These are phyloP conservation scores for Kandelia obovata DNA, from an alignment of 345 rosid genomes.

Conservation along the genomic window DNA sequence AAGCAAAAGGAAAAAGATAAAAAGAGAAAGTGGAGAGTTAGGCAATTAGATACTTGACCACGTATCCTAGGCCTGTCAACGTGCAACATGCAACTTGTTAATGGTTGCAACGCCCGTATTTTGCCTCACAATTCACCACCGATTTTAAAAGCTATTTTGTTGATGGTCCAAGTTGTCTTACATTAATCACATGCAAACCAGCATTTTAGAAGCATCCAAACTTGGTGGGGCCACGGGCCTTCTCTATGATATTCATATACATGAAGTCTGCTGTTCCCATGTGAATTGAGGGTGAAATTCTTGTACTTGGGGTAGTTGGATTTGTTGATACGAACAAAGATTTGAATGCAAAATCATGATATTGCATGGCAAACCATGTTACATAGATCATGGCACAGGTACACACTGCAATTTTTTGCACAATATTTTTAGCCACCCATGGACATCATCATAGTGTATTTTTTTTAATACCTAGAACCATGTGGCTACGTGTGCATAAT, in stretches of 20 bases:
- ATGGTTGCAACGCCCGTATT: not conserved
- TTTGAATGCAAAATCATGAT: not conserved
- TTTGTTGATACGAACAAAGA: conserved; percentile 6
- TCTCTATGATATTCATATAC: not conserved
- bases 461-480: too few relatives aligned
- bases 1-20: not conserved
- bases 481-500: too few relatives aligned
- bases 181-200: not conserved
- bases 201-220: conserved; percentile 3
- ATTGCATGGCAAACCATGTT: not conserved
- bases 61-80: not conserved
- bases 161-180: not conserved
- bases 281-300: not conserved
- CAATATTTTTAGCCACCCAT: too few relatives aligned
- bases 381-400: not conserved
- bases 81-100: not conserved
- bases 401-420: not conserved
- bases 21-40: too few relatives aligned
- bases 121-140: not conserved
- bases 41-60: not conserved
- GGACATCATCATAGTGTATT: too few relatives aligned
- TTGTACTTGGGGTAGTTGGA: not conserved
- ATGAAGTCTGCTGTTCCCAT: not conserved
- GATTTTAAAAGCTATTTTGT: not conserved
- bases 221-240: conserved; percentile 6